These are phyloP conservation scores for Colletotrichum navitas DNA, from an alignment of 2,329 filamentous ascomycete species.

Conservation along the genomic window DNA sequence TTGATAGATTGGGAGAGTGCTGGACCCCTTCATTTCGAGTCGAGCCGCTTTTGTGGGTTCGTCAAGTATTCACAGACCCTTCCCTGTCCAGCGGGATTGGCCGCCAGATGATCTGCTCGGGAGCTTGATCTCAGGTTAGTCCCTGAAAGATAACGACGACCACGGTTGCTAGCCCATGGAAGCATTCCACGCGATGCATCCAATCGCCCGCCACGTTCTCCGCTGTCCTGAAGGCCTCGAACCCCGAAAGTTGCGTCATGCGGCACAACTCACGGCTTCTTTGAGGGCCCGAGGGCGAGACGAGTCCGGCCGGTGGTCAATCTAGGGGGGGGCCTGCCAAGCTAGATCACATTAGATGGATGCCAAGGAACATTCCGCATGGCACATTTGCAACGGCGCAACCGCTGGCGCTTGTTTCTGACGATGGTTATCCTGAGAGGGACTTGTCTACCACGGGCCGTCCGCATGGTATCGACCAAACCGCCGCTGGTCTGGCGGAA, in stretches of 20 bases:
- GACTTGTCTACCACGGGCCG: slow-evolving; percentile 5
- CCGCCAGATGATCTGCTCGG: slow-evolving; percentile 8
- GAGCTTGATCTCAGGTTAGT: neutral
- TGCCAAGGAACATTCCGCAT: neutral
- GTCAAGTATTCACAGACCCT: slow-evolving; percentile 12
- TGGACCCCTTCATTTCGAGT: neutral
- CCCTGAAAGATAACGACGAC: neutral
- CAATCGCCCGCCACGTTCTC: neutral
- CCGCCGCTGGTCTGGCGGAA: slow-evolving; percentile 8
- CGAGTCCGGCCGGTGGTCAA: neutral
- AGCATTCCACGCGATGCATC: neutral
- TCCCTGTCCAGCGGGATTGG: neutral
- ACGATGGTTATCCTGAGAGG: neutral
- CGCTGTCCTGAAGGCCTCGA: neutral
- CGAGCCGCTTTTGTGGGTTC: slow-evolving; percentile 9
- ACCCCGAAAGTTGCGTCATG: neutral
- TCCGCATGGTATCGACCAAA: slow-evolving; percentile 4
- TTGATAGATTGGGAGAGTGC: too few species aligned
- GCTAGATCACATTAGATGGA: neutral
- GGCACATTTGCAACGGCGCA: slow-evolving; percentile 21
- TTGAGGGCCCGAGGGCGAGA: neutral
- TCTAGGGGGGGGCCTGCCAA: neutral
- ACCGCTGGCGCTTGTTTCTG: slow-evolving; percentile 14
- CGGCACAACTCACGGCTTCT: neutral
- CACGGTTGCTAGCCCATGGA: neutral